Evolutionary conservation across 169 alveolate genomes (phyloP).

Genomic region (Cryptosporidium andersoni): DNA sequence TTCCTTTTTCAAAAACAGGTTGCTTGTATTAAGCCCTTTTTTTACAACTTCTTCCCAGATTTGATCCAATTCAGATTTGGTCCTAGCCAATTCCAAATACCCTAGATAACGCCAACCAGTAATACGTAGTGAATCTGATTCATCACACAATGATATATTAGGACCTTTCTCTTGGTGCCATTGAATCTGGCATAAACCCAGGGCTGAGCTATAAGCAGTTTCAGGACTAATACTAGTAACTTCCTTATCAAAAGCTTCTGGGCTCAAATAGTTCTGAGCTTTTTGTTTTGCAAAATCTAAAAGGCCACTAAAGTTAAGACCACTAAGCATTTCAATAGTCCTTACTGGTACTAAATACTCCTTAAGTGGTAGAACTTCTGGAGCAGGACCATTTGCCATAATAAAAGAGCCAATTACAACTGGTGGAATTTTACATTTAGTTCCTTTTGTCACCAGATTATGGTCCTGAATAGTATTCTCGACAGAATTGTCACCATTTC

Average conservation of each 20-base stretch:
- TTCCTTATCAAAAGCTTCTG: slow-evolving; percentile 11
- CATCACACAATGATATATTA: slow-evolving; percentile 28
- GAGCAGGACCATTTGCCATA: slow-evolving; percentile 63
- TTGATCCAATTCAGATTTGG: slow-evolving; percentile 32
- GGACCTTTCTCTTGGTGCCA: background rate
- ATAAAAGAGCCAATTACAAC: slow-evolving; percentile 61
- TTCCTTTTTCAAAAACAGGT: slow-evolving; percentile 42
- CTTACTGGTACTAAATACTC: slow-evolving; percentile 68
- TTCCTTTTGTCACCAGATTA: too few relatives aligned
- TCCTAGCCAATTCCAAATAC: slow-evolving; percentile 8
- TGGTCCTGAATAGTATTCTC: too few relatives aligned
- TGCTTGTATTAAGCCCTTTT: slow-evolving; percentile 16
- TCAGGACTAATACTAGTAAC: background rate
- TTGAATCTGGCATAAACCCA: background rate
- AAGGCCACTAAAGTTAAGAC: slow-evolving; percentile 69
- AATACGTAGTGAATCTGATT: slow-evolving; percentile 27
- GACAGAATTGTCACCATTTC: background rate
- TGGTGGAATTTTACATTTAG: slow-evolving; percentile 12
- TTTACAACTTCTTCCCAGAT: slow-evolving; percentile 18
- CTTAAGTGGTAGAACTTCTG: background rate
- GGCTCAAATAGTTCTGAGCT: background rate
- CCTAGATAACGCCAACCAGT: slow-evolving; percentile 64
- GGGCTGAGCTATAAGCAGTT: background rate
- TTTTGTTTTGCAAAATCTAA: slow-evolving; percentile 9
- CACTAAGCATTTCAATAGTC: slow-evolving; percentile 67